Percentiles rank a stretch among this genome's conserved stretches.
Conservation (phyloP, 345 rosid genomes). For the Eucalyptus regnans region DNA sequence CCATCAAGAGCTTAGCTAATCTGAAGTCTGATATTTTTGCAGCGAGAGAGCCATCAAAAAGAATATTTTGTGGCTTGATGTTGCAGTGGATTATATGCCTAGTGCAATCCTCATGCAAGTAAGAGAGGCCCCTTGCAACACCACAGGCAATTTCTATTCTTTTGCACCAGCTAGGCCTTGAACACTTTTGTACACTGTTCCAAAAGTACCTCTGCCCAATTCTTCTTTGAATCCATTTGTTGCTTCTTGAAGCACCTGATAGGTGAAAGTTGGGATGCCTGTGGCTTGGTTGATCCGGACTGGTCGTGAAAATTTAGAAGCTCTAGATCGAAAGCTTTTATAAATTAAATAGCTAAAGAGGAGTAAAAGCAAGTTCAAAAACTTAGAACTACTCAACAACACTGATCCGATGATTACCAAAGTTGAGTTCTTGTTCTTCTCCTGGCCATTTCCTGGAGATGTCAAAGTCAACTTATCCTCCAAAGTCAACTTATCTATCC, state of each 20-base stretch:
- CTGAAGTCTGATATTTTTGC: not conserved
- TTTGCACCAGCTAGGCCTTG: not conserved
- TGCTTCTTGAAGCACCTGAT: not conserved
- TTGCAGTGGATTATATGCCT: not conserved
- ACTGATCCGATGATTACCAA: not conserved
- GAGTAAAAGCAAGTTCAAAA: not conserved
- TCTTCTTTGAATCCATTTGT: not conserved
- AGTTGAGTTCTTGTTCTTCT: not conserved
- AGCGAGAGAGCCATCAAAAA: not conserved
- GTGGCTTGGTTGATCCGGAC: not conserved
- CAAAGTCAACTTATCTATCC: not conserved
- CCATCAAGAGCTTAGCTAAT: not conserved
- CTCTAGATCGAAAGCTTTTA: not conserved
- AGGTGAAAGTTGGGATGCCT: not conserved
- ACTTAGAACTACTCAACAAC: not conserved
- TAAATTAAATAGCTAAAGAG: not conserved
- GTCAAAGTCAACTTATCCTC: too few species aligned
- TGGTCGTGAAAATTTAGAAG: too few species aligned
- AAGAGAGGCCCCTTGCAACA: conserved; percentile 3
- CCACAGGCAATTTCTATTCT: conserved; percentile 1
- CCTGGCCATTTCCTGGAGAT: not conserved
- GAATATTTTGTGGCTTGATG: not conserved
- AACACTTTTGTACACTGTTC: too few species aligned
- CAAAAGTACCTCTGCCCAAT: too few species aligned
- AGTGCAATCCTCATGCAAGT: conserved; percentile 10